These are phyloP conservation scores for Agrocybe praecox DNA, from an alignment of 768 basidiomycete species.

Conservation along the genomic window DNA sequence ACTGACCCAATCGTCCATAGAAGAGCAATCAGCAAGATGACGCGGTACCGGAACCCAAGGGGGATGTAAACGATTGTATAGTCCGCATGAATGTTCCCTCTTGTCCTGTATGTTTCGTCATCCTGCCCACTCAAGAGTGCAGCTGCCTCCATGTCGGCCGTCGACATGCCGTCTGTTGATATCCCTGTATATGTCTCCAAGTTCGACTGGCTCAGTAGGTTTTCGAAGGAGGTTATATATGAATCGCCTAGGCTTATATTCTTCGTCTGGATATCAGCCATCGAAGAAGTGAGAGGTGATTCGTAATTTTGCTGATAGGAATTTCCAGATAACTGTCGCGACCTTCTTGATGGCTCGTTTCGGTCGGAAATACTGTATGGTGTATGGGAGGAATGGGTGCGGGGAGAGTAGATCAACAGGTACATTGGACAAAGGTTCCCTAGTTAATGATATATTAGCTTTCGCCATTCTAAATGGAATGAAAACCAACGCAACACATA, in stretches of 20 bases:
- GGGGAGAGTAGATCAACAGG: constrained; percentile 90
- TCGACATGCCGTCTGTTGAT: constrained; percentile 33
- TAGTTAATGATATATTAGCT: constrained; percentile 29
- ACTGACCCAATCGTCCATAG: constrained; percentile 74
- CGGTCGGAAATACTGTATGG: constrained; percentile 77
- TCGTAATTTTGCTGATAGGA: constrained; percentile 65
- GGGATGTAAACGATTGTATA: constrained; percentile 88
- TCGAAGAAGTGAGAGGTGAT: constrained; percentile 91
- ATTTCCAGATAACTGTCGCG: constrained; percentile 66
- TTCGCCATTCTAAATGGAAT: neutral
- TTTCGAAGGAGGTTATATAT: constrained; percentile 28
- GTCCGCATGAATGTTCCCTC: constrained; percentile 67
- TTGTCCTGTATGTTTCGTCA: constrained; percentile 68
- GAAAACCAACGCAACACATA: constrained; percentile 34
- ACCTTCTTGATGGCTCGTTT: constrained; percentile 56
- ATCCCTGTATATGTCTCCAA: neutral
- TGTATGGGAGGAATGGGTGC: constrained; percentile 81
- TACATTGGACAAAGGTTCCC: constrained; percentile 83
- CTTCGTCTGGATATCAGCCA: constrained; percentile 62
- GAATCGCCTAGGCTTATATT: constrained; percentile 51
- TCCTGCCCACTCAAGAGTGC: constrained; percentile 67
- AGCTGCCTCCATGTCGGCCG: constrained; percentile 63
- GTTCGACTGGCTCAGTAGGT: constrained; percentile 17
- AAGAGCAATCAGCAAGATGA: constrained; percentile 67
- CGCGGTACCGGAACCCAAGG: constrained; percentile 72